These are phyloP conservation scores for Pleurotus giganteus DNA, from an alignment of 768 basidiomycete species.

Conservation along the genomic window DNA sequence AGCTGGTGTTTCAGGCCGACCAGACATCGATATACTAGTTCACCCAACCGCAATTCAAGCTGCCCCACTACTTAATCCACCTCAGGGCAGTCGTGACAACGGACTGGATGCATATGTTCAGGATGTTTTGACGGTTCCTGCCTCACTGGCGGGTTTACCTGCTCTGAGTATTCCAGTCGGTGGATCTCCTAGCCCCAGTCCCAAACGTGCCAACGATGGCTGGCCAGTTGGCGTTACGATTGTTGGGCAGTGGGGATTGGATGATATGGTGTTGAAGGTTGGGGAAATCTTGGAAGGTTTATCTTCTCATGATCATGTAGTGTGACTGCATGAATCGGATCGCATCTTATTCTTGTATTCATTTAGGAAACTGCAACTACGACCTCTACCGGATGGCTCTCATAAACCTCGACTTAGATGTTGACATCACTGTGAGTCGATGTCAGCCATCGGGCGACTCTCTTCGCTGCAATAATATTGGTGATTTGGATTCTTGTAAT, in stretches of 20 bases:
- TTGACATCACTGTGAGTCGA: too few relatives aligned
- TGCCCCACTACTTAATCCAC: conserved; percentile 49
- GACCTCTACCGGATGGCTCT: too few relatives aligned
- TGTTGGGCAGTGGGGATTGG: conserved; percentile 81
- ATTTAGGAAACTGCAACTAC: too few relatives aligned
- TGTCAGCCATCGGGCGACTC: too few relatives aligned
- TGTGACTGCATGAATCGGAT: too few relatives aligned
- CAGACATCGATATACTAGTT: conserved; percentile 73
- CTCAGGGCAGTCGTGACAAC: conserved; percentile 26
- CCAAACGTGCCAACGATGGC: conserved; percentile 43
- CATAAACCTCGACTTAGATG: too few relatives aligned
- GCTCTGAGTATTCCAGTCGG: conserved; percentile 68
- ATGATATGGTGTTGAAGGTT: not conserved
- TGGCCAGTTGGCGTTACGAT: conserved; percentile 88
- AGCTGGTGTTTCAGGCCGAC: not conserved
- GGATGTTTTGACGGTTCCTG: conserved; percentile 90
- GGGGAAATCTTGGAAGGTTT: not conserved
- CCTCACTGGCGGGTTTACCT: conserved; percentile 86
- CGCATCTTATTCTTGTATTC: too few relatives aligned
- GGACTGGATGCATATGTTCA: conserved; percentile 68
- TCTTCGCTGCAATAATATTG: too few relatives aligned
- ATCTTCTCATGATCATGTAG: too few relatives aligned
- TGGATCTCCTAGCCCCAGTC: conserved; percentile 18
- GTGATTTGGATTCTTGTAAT: too few relatives aligned
- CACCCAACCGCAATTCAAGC: conserved; percentile 88